Evolutionary conservation across 2,329 filamentous ascomycete genomes (phyloP), one percentile per base, ranked within the genome.

Genomic region (Epichloe baconii): DNA sequence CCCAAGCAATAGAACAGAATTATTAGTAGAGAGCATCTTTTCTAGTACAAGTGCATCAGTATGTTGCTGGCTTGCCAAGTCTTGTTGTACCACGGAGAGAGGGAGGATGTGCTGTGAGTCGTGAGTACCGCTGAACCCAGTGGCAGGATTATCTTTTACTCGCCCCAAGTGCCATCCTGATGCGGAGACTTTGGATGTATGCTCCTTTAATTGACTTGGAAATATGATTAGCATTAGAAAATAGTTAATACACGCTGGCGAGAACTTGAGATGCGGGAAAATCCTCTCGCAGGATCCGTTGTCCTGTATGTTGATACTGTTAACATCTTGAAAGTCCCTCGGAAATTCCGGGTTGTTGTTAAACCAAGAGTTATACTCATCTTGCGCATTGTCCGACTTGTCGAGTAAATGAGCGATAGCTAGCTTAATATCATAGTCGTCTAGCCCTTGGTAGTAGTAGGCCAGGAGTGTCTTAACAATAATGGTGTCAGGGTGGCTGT

Each of bases 71-170:
- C 26, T 31, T 0, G 70, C 65, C 0, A 88, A 68, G 53, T 88
- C 82, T 0, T 77, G 64, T 48, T 87, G 82, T 19, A 67, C 62
- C 19, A 87, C 78, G 0, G 72, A 79, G n/a, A 80, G 61, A 0
- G 84, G 84, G 0, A 87, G 63, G 36, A 84, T 68, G 0, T 64
- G 66, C 38, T 74, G 70, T 19, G 77, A 80, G 58, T 88, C 84
- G 44, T 85, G 87, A 0, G 85, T 88, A 0, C 84, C 84, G 7
- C 79, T 84, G 60, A 89, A 88, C 0, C 84, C 84, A 0, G 82
- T 86, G 0, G 82, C 84, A 10, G 8, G 26, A 10, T 31, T 31
- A 31, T 31, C 26, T 31, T 31, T 31, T 31, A 31, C 26, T 31
- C 26, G 26, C 26, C 26, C 26, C 26, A 31, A 31, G 26, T 31